Evolutionary conservation across 805 yeast species (phyloP), one percentile per base, ranked within the genome.

Genomic region (Candida palmyrensis): DNA sequence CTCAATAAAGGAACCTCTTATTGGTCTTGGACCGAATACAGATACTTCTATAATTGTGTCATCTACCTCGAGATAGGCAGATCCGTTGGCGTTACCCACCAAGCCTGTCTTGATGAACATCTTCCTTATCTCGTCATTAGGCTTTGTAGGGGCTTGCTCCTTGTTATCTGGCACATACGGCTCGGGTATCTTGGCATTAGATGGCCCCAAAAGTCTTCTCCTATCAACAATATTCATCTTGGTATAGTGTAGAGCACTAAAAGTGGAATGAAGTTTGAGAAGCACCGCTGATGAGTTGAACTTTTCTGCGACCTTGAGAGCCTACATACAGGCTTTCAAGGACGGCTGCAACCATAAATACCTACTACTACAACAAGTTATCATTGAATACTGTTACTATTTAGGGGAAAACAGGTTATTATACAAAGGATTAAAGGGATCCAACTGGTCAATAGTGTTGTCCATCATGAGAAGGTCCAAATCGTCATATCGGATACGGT

Each of bases 1-100:
- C 15, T 81, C 77, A 24, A 75, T 67, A 52, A 81, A 85, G 3
- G 85, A 73, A 2, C 87, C 86, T 39, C 84, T 67, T 40, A 75
- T 78, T 6, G 97, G 96, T 43, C 88, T 70, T 3, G 97, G 97
- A 0, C 97, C 97, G 56, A 79, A 84, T 0, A 90, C 79, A 3
- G 87, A 71, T 1, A 82, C 81, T 35, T 79, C 75, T 5, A 87
- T 57, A 29, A 78, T 72, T 17, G 74, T 73, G 17, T 74, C 68
- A 20, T 75, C 83, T 0, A 68, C 61, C 54, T 89, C 97, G 14
- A 86, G 50, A 44, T 82, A 84, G 2, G 94, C 73, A 14, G 95
- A 86, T 3, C 97, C 97, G 47, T 78, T 79, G 34, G 88, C 79
- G 47, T 82, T 82, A 21, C 75, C 69, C 21, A 83, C 69, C 22